Percentiles rank a stretch among this genome's conserved stretches.
phyloP scores from a whole-genome alignment of 2,329 filamentous ascomycete genomes.

The Xylariales sp. region DNA sequence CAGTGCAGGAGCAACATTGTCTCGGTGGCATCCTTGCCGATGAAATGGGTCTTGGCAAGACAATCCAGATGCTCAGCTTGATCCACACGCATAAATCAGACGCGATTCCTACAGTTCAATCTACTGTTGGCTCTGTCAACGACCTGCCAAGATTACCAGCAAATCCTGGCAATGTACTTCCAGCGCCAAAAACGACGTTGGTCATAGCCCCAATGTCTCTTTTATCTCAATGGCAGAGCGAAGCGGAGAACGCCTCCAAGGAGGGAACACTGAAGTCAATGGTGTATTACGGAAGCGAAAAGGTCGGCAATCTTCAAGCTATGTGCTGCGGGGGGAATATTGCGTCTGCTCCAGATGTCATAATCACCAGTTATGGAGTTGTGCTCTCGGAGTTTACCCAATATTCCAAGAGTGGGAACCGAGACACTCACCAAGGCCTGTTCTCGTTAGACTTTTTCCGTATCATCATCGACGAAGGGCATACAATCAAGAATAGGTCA shows the following conservation, averaged over 20 bases:
- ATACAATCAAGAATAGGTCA: conserved; percentile 83
- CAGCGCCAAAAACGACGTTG: conserved; percentile 82
- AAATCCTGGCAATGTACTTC: conserved; percentile 51
- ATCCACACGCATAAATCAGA: conserved; percentile 76
- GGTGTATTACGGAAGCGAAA: conserved; percentile 90
- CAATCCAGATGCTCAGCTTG: conserved; percentile 95
- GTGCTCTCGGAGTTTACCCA: conserved; percentile 86
- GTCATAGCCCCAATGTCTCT: conserved; percentile 97
- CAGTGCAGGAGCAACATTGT: conserved; percentile 89
- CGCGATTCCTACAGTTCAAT: conserved; percentile 32
- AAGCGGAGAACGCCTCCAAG: conserved; percentile 85
- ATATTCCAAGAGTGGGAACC: conserved; percentile 59
- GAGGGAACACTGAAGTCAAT: conserved; percentile 77
- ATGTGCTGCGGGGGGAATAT: conserved; percentile 74
- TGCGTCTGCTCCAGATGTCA: conserved; percentile 73
- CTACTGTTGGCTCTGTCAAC: conserved; percentile 38
- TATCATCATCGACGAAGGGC: conserved; percentile 91
- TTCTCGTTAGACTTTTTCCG: conserved; percentile 95
- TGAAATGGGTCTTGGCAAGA: conserved; percentile 97
- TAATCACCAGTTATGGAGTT: conserved; percentile 92
- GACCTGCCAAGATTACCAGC: conserved; percentile 58
- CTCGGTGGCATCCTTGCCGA: conserved; percentile 90
- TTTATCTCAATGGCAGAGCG: conserved; percentile 94
- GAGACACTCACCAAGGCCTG: conserved; percentile 63
- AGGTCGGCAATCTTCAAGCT: conserved; percentile 69